Base-by-base conservation (phyloP, 2,329 filamentous ascomycete species). In the Clonostachys solani region DNA sequence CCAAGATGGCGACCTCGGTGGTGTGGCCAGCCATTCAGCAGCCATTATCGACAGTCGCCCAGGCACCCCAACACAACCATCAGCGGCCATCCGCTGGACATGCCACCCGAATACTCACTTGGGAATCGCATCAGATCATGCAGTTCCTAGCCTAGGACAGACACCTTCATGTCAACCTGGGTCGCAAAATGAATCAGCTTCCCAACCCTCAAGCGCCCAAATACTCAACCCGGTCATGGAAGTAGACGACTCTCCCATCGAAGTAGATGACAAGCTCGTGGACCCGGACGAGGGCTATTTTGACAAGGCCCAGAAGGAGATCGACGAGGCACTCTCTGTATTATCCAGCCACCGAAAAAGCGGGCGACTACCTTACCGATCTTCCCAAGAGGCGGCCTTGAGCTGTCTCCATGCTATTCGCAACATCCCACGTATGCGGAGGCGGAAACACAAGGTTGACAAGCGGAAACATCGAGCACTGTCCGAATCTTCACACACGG, bases 381-480 rank as follows among this genome's bases (percentile, higher is more conserved):
- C 23, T 17, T 55, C 54, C 13, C 45, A 48, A 16, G 54, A 56
- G 19, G 50, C 48, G n/a, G 54, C 52, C n/a, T 37, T 50, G 47
- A 48, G 49, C 33, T 52, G 52, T 42, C 47, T 52, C 3, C 48
- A 49, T 23, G 47, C 56, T 33, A 52, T 57, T 9, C 50, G 51
- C 13, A 57, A 52, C 37, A 48, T 54, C 5, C 54, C 55, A 41
- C 54, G 55, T 16, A 56, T 57, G 54, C 55, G 51, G 17, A 52
- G 51, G 43, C 44, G 53, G 18, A 43, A 42, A 19, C 37, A 48
- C 17, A 52, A 33, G 47, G 43, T 17, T 40, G 49, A 46, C 50
- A 46, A 12, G 37, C 37, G n/a, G 12, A 9, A 40, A 40, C n/a
- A 40, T 40, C 12, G 37, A 40, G 37, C 12, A 12, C 19, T 34